Base-by-base conservation (phyloP, 2,329 filamentous ascomycete genomes). In the Gremmenia infestans region DNA sequence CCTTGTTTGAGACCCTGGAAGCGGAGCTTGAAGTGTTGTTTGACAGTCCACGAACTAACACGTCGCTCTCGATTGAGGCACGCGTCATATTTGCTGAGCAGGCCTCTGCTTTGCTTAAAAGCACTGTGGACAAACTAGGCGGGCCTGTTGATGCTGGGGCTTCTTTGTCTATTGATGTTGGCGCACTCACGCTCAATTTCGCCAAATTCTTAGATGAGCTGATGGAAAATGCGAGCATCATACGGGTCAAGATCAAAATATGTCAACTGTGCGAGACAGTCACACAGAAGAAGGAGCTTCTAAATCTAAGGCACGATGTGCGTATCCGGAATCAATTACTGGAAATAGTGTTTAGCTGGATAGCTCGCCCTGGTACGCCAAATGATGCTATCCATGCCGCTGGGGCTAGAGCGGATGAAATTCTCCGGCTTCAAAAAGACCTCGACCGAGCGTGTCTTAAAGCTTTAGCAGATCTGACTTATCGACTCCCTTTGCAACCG, bases 291-390 rank as follows among this genome's bases (percentile, higher is more conserved):
- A 88, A 87, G 63, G 85, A 88, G 63, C 80, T 87, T 50, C 72
- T 88, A 43, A 88, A 87, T 62, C 72, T 88, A 11, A 78, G 85
- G 50, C 84, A 88, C 62, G 85, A 88, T 67, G 81, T 88, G 40
- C 80, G 83, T 28, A 85, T 87, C 63, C 75, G 85, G 52, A 88
- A 88, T 60, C 84, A 87, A 64, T 73, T 88, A 14, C 73, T 88
- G 11, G 85, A 87, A 66, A 83, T 83, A 56, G 81, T 87, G 37
- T 86, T 86, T 59, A 78, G 81, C 57, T 88, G 85, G 85, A 86
- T 88, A 62, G 79, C 83, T 25, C 76, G 83, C 11, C 81, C 82
- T 17, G 77, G 78, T 14, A 80, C 81, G 17, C 77, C 80, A 0
- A 80, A 81, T 40, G 69, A 72, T 8, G 63, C 71, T n/a, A 67